These are phyloP conservation scores for Halenospora varia DNA, from an alignment of 495 filamentous ascomycete genomes.

Conservation along the genomic window DNA sequence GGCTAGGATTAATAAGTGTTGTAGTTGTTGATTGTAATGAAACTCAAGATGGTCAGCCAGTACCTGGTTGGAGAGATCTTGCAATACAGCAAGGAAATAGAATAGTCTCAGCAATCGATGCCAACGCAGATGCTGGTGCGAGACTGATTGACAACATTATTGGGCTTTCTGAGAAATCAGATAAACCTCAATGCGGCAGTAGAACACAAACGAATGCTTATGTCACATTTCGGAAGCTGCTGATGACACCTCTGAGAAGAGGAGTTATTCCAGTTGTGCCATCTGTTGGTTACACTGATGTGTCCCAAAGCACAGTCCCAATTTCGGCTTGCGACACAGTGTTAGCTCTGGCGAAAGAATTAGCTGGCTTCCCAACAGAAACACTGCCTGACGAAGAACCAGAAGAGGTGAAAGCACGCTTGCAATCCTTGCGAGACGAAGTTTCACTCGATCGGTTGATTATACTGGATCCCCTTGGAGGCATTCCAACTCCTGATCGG, in stretches of 20 bases:
- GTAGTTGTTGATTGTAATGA: constrained; percentile 72
- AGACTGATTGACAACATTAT: constrained; percentile 66
- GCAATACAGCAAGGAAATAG: constrained; percentile 67
- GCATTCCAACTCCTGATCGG: constrained; percentile 69
- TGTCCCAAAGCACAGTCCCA: constrained; percentile 48
- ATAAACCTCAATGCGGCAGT: not conserved
- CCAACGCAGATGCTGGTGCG: constrained; percentile 58
- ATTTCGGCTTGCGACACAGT: constrained; percentile 64
- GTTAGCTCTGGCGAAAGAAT: constrained; percentile 65
- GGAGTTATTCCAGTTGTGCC: constrained; percentile 78
- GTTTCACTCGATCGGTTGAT: constrained; percentile 82
- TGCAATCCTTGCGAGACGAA: constrained; percentile 43
- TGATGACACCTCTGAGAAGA: constrained; percentile 66
- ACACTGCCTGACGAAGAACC: constrained; percentile 39
- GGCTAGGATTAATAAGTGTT: constrained; percentile 74
- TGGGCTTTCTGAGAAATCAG: constrained; percentile 29
- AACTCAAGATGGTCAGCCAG: constrained; percentile 21
- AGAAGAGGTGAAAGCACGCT: constrained; percentile 36
- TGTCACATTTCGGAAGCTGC: constrained; percentile 52
- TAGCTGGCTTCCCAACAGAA: constrained; percentile 46
- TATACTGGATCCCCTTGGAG: constrained; percentile 82
- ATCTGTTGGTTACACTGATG: constrained; percentile 61
- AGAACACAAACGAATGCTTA: constrained; percentile 17
- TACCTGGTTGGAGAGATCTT: constrained; percentile 33
- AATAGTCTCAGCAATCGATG: constrained; percentile 67